phyloP scores from a whole-genome alignment of 768 basidiomycete genomes.

The Crepidotus variabilis region DNA sequence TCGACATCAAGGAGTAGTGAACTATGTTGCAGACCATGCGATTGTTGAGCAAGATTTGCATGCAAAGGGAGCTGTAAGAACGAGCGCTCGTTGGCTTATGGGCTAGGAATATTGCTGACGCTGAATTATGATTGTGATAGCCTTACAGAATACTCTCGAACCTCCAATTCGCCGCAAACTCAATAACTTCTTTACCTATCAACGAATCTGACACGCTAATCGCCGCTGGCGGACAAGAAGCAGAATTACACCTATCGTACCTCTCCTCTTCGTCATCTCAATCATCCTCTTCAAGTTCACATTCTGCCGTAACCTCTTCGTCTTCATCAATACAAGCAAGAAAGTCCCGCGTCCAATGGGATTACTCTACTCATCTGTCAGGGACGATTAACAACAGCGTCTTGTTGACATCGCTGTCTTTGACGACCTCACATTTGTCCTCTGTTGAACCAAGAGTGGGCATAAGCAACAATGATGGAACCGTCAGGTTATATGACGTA shows the following conservation, averaged over 20 bases:
- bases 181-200: conserved; percentile 53
- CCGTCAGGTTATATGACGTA: conserved; percentile 78
- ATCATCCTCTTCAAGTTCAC: background rate
- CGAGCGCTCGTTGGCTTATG: background rate
- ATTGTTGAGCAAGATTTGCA: conserved; percentile 59
- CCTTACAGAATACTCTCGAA: conserved; percentile 45
- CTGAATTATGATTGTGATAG: conserved; percentile 19
- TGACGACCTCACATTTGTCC: conserved; percentile 58
- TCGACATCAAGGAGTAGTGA: conserved; percentile 57
- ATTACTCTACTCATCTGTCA: conserved; percentile 45
- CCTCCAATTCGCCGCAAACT: conserved; percentile 59
- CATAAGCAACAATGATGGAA: conserved; percentile 84
- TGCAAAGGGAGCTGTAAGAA: conserved; percentile 17
- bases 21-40: conserved; percentile 47
- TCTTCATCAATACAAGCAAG: conserved; percentile 6
- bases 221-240: conserved; percentile 74
- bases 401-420: conserved; percentile 56
- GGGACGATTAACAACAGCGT: conserved; percentile 86
- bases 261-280: conserved; percentile 30
- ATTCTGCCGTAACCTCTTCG: background rate
- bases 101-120: background rate
- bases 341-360: conserved; percentile 42
- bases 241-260: conserved; percentile 63
- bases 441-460: conserved; percentile 72
- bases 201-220: conserved; percentile 54